Percentiles rank a stretch among this genome's conserved stretches.
These are phyloP conservation scores for Chaetomium cochliodes DNA, from an alignment of 495 filamentous ascomycete species.

Conservation along the genomic window DNA sequence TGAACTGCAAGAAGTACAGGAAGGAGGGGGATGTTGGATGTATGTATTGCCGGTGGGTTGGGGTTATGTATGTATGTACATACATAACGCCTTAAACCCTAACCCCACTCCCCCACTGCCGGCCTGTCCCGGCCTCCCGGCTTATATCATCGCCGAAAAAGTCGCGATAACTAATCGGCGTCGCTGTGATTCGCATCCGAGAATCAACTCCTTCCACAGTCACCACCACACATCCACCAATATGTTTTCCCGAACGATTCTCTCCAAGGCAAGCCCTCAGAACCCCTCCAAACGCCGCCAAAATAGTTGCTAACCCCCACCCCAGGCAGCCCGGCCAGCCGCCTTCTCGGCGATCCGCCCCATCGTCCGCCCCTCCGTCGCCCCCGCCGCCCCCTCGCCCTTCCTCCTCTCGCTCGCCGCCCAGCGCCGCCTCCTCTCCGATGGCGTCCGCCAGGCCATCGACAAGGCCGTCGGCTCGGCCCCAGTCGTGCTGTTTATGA, in stretches of 20 bases:
- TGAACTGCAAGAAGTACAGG: no score
- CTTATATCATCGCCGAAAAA: constrained; percentile 5
- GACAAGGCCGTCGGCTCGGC: constrained; percentile 80
- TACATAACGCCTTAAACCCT: not conserved
- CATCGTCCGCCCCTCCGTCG: not conserved
- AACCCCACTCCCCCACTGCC: not conserved
- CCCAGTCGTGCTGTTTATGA: constrained; percentile 98
- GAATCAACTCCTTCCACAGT: not conserved
- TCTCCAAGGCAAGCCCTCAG: not conserved
- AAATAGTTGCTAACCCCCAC: not conserved
- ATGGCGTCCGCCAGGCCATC: constrained; percentile 73
- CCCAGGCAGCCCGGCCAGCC: constrained; percentile 13
- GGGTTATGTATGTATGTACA: no score
- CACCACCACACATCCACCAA: not conserved
- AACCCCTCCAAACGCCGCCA: not conserved
- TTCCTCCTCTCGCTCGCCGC: constrained; percentile 37
- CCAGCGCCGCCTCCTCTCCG: constrained; percentile 66
- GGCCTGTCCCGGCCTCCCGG: not conserved
- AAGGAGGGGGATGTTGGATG: no score
- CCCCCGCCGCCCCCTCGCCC: constrained; percentile 27
- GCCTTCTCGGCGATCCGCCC: constrained; percentile 13
- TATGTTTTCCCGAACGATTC: constrained; percentile 10
- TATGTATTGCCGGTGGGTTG: not conserved
- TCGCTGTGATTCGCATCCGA: not conserved
- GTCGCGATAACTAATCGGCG: not conserved